Base-by-base conservation (phyloP, 192 early-diverging fungal species). In the Funneliformis mosseae region DNA sequence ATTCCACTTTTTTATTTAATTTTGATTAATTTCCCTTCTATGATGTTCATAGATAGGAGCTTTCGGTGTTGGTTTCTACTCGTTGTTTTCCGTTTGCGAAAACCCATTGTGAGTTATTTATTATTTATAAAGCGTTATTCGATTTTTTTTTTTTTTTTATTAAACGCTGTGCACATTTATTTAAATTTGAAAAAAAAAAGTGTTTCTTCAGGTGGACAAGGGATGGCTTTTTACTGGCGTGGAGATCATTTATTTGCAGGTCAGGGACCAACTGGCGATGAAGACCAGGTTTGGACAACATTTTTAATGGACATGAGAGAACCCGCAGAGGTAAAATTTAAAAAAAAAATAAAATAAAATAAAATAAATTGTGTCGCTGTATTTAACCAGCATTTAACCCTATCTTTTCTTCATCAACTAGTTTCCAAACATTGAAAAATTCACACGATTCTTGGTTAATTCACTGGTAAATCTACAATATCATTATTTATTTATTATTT, bases 181-280 rank as follows among this genome's bases (percentile, higher is more conserved):
- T 28, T 64, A 9, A 10, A 28, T 64, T 33, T 28, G 6, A 11
- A 21, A 11, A n/a, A n/a, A n/a, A n/a, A n/a, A n/a, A 91, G 90
- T 63, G 91, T 96, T 16, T 88, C 91, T 27, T 94, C 92, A 1
- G 94, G 92, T 21, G 81, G 85, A 48, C 86, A 94, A 61, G 94
- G 92, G 76, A 95, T 96, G 93, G 95, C 90, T 0, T 97, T 97
- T 83, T 94, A 94, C 82, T 97, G 94, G 91, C 91, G 90, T 76
- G 93, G 93, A 9, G 96, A 97, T 84, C 93, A 94, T 81, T 87
- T 97, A 23, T 96, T 92, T 83, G 93, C 94, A 0, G 95, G 94
- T 78, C 84, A 89, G 43, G 94, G 87, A 3, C 72, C 81, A n/a
- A 68, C 91, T 6, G 86, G 88, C 18, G 81, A 85, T 10, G 81